Base-by-base conservation (phyloP, 495 filamentous ascomycete genomes). In the Aspergillus asperescens region DNA sequence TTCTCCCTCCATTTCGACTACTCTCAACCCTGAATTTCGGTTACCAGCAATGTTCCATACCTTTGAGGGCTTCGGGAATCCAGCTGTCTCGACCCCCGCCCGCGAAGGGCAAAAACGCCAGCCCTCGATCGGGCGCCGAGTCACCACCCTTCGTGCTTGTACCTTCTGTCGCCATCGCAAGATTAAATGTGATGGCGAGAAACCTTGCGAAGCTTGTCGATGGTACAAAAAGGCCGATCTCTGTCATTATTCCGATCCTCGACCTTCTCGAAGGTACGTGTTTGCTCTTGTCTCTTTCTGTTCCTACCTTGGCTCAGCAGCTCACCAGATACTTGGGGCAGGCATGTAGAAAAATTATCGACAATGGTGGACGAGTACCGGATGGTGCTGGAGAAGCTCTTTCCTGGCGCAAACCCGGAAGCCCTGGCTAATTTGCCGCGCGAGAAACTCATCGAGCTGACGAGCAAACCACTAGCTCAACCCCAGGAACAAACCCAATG, bases 401-500 rank as follows among this genome's bases (percentile, higher is more conserved):
- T 75, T 48, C 72, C 72, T 8, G 57, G 62, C 25, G 35, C 63
- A 12, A 32, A 64, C 5, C 70, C 71, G 0, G 72, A 77, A 9
- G 60, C 67, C 9, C 54, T 81, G 5, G 51, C 65, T 8, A 66
- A 72, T 42, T 45, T 81, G 42, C 59, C 76, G 0, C 64, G 77
- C 13, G 75, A 81, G 53, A 76, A 75, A 47, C 67, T 81, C 22
- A 58, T 81, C 22, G 71, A 77, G 48, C 58, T 80, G 16, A 63
- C 59, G 20, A 48, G 37, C 24, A 61, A 55, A 37, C 41, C 35
- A 2, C 34, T 29, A 37, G 37, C n/a, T 15, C 62, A 42, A 29
- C 46, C 32, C 37, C 65, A 52, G 18, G 39, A 20, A 25, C 50
- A 52, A 5, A 18, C 12, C 16, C 42, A 34, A 24, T 40, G 5